A percentile compares a stretch with the other conserved stretches of the same genome.
phyloP scores from a whole-genome alignment of 1,139 yeast genomes.

The Arxiozyma heterogenica region DNA sequence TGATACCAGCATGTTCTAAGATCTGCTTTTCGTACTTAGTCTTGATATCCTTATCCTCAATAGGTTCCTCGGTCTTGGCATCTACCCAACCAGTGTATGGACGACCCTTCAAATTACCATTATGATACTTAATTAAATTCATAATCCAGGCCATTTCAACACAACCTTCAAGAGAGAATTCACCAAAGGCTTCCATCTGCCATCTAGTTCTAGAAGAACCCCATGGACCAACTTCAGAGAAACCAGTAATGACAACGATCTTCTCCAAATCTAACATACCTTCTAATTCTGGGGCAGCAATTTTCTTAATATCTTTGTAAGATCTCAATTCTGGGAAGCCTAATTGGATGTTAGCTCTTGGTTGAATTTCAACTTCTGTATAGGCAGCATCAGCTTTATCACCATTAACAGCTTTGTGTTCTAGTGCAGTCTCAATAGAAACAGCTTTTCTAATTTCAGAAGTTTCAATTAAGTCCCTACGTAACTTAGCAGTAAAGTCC shows the following conservation, averaged over 20 bases:
- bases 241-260: conserved; percentile 92
- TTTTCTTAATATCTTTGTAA: conserved; percentile 60
- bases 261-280: conserved; percentile 88
- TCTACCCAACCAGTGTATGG: conserved; percentile 95
- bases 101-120: conserved; percentile 83
- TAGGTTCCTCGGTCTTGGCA: conserved; percentile 84
- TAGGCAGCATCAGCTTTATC: conserved; percentile 81
- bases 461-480: conserved; percentile 73
- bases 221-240: conserved; percentile 98
- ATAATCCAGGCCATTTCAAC: conserved; percentile 99
- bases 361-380: conserved; percentile 52
- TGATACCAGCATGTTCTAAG: conserved; percentile 89
- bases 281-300: conserved; percentile 65
- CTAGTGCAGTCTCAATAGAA: conserved; percentile 83
- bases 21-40: conserved; percentile 80
- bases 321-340: conserved; percentile 84
- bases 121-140: conserved; percentile 93
- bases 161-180: conserved; percentile 95
- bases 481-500: conserved; percentile 72
- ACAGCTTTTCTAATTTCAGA: conserved; percentile 95
- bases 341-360: conserved; percentile 91
- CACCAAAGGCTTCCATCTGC: conserved; percentile 97
- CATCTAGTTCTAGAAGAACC: conserved; percentile 98
- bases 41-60: conserved; percentile 90
- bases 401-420: conserved; percentile 87